Conservation (phyloP, 2,329 filamentous ascomycete species). For the Pezicula carpinea region DNA sequence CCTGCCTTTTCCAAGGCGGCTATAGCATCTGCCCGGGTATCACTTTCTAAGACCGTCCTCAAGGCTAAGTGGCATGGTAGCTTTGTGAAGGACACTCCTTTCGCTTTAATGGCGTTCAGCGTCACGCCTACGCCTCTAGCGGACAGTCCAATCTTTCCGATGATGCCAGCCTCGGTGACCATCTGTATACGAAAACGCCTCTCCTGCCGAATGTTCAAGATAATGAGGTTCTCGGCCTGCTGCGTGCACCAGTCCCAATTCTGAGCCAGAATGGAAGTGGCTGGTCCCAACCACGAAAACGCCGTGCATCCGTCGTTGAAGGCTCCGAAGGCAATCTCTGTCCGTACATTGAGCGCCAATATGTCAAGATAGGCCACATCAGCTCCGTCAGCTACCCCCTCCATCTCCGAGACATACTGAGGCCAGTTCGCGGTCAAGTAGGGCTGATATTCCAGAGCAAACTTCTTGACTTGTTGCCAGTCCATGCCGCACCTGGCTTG, state of each 20-base stretch:
- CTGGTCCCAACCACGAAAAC: slow-evolving; percentile 32
- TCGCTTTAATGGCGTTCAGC: slow-evolving; percentile 50
- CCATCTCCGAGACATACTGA: slow-evolving; percentile 28
- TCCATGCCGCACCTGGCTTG: slow-evolving; percentile 26
- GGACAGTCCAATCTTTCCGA: slow-evolving; percentile 49
- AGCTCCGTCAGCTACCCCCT: slow-evolving; percentile 43
- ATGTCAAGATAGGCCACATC: slow-evolving; percentile 37
- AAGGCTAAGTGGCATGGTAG: slow-evolving; percentile 52
- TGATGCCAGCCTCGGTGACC: slow-evolving; percentile 23
- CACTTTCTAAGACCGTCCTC: slow-evolving; percentile 45
- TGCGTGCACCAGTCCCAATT: slow-evolving; percentile 27
- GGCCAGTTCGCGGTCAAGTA: slow-evolving; percentile 13
- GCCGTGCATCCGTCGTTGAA: slow-evolving; percentile 48
- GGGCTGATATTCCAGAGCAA: slow-evolving; percentile 15
- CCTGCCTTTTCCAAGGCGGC: slow-evolving; percentile 38
- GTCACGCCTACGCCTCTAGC: slow-evolving; percentile 46
- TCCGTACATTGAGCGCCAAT: slow-evolving; percentile 46
- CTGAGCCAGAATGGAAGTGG: slow-evolving; percentile 21
- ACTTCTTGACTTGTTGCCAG: slow-evolving; percentile 25
- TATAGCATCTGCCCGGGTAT: slow-evolving; percentile 39
- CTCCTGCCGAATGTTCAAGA: slow-evolving; percentile 15
- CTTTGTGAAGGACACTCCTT: slow-evolving; percentile 39
- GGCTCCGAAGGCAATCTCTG: slow-evolving; percentile 46
- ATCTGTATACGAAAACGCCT: slow-evolving; percentile 14
- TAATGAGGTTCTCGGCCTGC: slow-evolving; percentile 17